phyloP scores from a whole-genome alignment of 768 basidiomycete species.

The Agrocybe pediades region DNA sequence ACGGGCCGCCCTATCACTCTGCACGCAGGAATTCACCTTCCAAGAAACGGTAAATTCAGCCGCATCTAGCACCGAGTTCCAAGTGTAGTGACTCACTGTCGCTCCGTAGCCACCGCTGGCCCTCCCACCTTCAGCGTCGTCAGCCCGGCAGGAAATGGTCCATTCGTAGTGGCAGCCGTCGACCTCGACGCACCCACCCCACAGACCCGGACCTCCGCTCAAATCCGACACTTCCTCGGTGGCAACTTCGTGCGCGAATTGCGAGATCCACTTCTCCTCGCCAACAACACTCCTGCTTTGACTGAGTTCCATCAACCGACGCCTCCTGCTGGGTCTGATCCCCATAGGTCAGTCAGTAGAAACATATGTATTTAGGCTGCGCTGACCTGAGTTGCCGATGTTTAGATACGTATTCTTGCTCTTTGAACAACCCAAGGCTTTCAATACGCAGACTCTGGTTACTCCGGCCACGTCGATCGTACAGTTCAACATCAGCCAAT shows the following conservation, averaged over 20 bases:
- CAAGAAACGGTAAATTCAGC: constrained; percentile 29
- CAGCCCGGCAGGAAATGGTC: constrained; percentile 31
- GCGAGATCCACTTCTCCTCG: constrained; percentile 18
- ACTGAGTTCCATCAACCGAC: constrained; percentile 41
- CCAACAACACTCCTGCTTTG: constrained; percentile 43
- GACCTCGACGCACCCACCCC: constrained; percentile 59
- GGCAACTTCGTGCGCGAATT: constrained; percentile 33
- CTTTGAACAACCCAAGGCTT: constrained; percentile 43
- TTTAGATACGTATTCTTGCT: constrained; percentile 50
- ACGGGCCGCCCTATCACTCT: constrained; percentile 29
- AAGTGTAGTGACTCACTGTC: not conserved
- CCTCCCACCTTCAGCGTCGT: constrained; percentile 28
- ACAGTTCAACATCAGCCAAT: constrained; percentile 45
- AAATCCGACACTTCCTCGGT: constrained; percentile 52
- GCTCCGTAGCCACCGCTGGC: constrained; percentile 10
- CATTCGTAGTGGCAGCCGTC: constrained; percentile 48
- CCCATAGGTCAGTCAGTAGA: constrained; percentile 37
- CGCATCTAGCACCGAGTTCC: not conserved
- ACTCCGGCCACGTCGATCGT: constrained; percentile 34
- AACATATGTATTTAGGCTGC: not conserved
- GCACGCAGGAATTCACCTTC: constrained; percentile 35
- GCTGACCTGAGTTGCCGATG: not conserved
- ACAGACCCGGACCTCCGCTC: constrained; percentile 38
- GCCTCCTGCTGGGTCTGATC: constrained; percentile 41
- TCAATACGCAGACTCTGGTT: constrained; percentile 40